Conservation (phyloP, 73 alveolate genomes). For the Tetrahymena elliotti region DNA sequence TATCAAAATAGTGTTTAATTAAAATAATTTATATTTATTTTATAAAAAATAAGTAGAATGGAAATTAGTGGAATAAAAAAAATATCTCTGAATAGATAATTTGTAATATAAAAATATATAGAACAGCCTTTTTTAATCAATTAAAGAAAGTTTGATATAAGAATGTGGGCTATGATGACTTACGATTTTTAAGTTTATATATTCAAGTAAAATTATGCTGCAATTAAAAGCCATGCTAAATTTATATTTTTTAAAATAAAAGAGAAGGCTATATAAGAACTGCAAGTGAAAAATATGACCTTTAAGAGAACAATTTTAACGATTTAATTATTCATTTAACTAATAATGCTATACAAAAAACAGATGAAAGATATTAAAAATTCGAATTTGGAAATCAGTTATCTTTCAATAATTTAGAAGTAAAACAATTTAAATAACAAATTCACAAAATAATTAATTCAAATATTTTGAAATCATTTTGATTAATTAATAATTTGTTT, state of each 20-base stretch:
- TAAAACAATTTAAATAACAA: neutral
- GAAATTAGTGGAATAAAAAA: slow-evolving; percentile 1
- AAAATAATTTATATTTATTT: neutral
- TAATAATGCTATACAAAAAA: slow-evolving; percentile 72
- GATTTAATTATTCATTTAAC: slow-evolving; percentile 65
- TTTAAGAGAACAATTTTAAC: slow-evolving; percentile 45
- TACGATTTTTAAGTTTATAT: slow-evolving; percentile 66
- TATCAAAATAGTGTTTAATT: too few species aligned
- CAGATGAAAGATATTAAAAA: slow-evolving; percentile 68
- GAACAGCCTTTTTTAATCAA: slow-evolving; percentile 77
- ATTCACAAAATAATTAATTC: too few species aligned
- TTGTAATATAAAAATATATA: slow-evolving; percentile 70
- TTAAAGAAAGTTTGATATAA: slow-evolving; percentile 79
- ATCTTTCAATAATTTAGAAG: slow-evolving; percentile 64
- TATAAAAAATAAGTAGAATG: slow-evolving; percentile 23
- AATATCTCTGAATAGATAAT: slow-evolving; percentile 18
- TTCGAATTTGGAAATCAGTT: slow-evolving; percentile 88
- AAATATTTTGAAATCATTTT: neutral
- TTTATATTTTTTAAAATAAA: slow-evolving; percentile 55
- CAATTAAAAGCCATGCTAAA: slow-evolving; percentile 49
- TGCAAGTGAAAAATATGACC: slow-evolving; percentile 55
- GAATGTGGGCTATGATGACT: slow-evolving; percentile 88
- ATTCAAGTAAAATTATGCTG: slow-evolving; percentile 30
- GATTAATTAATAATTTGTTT: neutral
- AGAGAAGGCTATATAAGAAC: slow-evolving; percentile 93